Evolutionary conservation across 2,329 filamentous ascomycete species (phyloP), one percentile per base, ranked within the genome.

Genomic region (Fusarium robinianum): DNA sequence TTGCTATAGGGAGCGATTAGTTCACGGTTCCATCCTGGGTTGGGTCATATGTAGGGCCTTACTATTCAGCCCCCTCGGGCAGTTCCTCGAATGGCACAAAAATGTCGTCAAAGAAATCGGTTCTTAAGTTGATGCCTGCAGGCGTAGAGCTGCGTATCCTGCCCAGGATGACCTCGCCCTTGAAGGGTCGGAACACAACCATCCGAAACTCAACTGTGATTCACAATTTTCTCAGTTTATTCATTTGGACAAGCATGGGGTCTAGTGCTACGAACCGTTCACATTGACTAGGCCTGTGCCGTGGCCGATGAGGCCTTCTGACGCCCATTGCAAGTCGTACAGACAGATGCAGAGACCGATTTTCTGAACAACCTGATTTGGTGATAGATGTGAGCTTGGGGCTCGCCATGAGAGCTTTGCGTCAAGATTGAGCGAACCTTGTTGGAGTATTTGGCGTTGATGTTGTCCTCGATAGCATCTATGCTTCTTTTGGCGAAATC

Each of bases 371-470:
- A 90, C 87, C 80, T 87, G 56, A 36, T 24, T 30, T 7, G 10
- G 19, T 26, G 27, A 24, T 33, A 31, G 17, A 12, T 23, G 29
- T 42, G 14, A 51, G 30, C 31, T 32, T 11, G 9, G 8, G 11
- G 29, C 9, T 29, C 22, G n/a, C 3, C 14, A 22, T 6, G 14
- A 9, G 7, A 26, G 9, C n/a, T n/a, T n/a, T n/a, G n/a, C n/a
- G n/a, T n/a, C 8, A 3, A 19, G 18, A 14, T 3, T 14, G 21
- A 6, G 14, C 57, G 29, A 40, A 89, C 86, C 71, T 92, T 94
- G 72, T 99, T 96, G 47, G 92, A 84, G 69, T 96, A 99, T 72
- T 99, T 99, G 53, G 84, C 79, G 67, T 99, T 97, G 72, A 99
- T 94, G 62, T 94, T 94, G 72, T 99, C 91, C 70, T 96, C 90